Conservation (phyloP, 768 basidiomycete species). For the Lentinula sp. region DNA sequence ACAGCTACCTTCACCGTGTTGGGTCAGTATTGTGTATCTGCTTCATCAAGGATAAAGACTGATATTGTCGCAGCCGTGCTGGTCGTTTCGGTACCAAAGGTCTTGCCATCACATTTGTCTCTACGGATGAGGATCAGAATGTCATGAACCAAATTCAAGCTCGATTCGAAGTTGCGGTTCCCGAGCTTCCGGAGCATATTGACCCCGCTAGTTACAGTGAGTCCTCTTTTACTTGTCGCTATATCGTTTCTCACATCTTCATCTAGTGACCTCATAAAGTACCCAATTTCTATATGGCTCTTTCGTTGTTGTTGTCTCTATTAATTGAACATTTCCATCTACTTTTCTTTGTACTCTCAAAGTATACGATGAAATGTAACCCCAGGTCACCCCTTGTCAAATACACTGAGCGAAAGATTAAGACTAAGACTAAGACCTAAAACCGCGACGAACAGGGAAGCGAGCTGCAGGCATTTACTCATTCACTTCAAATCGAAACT, state of each 20-base stretch:
- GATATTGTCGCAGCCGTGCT: slow-evolving; percentile 60
- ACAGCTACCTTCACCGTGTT: slow-evolving; percentile 97
- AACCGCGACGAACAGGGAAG: too few relatives aligned
- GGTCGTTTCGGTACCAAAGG: slow-evolving; percentile 99
- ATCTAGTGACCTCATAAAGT: slow-evolving; percentile 44
- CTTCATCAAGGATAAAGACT: neutral
- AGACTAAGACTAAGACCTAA: too few relatives aligned
- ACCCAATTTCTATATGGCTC: slow-evolving; percentile 6
- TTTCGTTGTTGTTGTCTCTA: neutral
- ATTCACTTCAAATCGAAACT: slow-evolving; percentile 14
- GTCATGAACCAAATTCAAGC: slow-evolving; percentile 95
- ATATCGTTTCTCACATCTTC: neutral
- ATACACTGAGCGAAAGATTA: neutral
- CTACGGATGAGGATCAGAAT: slow-evolving; percentile 87
- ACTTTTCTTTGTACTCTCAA: neutral
- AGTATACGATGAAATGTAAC: neutral
- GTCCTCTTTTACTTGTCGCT: slow-evolving; percentile 17
- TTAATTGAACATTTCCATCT: neutral
- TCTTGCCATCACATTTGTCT: slow-evolving; percentile 95
- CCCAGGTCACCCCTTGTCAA: neutral
- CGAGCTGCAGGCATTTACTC: too few relatives aligned
- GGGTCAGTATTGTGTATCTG: slow-evolving; percentile 45
- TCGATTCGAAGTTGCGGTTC: slow-evolving; percentile 95
- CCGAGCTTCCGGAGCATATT: slow-evolving; percentile 90
- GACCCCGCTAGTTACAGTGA: slow-evolving; percentile 93